Evolutionary conservation across 805 yeast genomes (phyloP).

Genomic region (Candida coquimbonensis): DNA sequence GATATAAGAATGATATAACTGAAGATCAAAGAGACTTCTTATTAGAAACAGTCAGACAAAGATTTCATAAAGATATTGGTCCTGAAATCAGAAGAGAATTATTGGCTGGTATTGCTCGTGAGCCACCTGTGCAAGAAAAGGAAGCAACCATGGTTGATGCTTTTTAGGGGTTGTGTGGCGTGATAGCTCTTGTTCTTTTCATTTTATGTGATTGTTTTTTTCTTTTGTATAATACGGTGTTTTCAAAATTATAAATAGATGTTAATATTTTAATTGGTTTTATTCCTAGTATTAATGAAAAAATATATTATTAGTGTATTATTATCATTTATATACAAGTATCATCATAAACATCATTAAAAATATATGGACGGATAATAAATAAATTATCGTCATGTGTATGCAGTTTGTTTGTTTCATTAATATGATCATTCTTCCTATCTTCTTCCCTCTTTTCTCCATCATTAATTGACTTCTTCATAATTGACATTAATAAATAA

Average conservation of each 20-base stretch:
- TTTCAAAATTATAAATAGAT: no score
- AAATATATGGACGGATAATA: neutral
- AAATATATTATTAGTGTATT: neutral
- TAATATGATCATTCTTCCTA: neutral
- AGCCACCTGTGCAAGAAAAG: constrained; percentile 24
- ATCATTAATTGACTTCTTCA: constrained; percentile 8
- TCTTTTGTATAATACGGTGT: no score
- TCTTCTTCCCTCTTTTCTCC: no score
- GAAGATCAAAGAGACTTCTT: constrained; percentile 95
- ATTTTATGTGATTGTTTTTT: no score
- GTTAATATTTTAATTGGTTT: no score
- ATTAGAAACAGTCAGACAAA: constrained; percentile 82
- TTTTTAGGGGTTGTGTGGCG: constrained; percentile 9
- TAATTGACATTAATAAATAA: constrained; percentile 34
- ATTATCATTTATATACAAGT: neutral
- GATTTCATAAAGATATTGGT: constrained; percentile 82
- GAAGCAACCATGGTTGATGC: constrained; percentile 26
- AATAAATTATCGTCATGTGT: neutral
- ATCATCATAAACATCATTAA: constrained; percentile 1
- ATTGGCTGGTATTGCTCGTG: constrained; percentile 74
- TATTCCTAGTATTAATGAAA: no score
- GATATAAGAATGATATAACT: constrained; percentile 96
- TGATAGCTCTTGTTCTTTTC: no score
- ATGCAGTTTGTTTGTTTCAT: neutral
- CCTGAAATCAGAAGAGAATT: constrained; percentile 94